phyloP scores from a whole-genome alignment of 441 rosid species.

The Corymbia citriodora region DNA sequence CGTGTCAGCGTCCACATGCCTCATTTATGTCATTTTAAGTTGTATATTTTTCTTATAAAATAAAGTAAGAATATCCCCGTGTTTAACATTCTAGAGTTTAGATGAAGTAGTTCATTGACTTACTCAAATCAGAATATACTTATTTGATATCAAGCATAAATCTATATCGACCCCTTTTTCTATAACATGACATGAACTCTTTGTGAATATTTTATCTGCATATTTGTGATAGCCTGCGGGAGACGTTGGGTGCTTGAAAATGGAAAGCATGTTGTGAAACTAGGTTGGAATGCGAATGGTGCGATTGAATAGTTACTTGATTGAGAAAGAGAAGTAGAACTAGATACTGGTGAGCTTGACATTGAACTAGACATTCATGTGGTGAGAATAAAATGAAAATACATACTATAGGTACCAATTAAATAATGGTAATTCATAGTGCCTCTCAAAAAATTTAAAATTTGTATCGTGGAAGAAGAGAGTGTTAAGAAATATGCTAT shows the following conservation, averaged over 20 bases:
- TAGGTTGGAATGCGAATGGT: background rate
- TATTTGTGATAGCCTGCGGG: rapidly evolving
- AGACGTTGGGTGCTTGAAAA: background rate
- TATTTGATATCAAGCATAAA: background rate
- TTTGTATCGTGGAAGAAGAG: background rate
- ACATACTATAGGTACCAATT: background rate
- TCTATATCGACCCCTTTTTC: background rate
- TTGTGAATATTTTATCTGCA: background rate
- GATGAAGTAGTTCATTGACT: too few relatives aligned
- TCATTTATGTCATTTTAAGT: too few relatives aligned
- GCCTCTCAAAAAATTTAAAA: background rate
- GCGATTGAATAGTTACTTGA: background rate
- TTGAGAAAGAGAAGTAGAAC: background rate
- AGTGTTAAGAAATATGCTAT: background rate
- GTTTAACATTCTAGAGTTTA: too few relatives aligned
- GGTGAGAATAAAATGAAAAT: background rate
- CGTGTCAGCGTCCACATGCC: too few relatives aligned
- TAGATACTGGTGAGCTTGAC: background rate
- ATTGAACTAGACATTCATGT: background rate
- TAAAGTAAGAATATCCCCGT: too few relatives aligned
- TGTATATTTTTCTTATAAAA: too few relatives aligned
- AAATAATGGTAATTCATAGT: background rate
- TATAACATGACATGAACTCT: background rate
- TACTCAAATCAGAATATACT: background rate
- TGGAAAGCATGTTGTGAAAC: background rate